Conservation (phyloP, 1,284 basidiomycete species). For the Marasmius oreades region DNA sequence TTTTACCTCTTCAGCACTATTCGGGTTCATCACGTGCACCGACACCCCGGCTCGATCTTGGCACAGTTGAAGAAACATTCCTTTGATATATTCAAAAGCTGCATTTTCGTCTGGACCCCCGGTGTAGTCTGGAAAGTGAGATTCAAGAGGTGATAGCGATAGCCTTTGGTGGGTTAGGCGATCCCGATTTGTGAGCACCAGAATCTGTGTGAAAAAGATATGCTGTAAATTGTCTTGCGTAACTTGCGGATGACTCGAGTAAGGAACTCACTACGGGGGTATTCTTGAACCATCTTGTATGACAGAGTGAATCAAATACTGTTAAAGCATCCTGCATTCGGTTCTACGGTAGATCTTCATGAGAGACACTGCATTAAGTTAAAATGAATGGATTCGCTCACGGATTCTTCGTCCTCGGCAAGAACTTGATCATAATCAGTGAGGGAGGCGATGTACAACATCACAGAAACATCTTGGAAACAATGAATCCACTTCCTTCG, state of each 20-base stretch:
- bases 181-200: not conserved
- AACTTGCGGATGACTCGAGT: not conserved
- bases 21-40: too few species aligned
- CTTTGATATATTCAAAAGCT: not conserved
- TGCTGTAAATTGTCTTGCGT: not conserved
- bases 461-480: not conserved
- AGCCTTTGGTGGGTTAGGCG: not conserved
- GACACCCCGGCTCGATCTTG: too few species aligned
- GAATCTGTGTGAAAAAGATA: not conserved
- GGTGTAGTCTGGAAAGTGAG: not conserved
- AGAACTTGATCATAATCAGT: not conserved
- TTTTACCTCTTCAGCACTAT: too few species aligned
- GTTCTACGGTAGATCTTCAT: not conserved
- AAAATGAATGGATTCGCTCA: not conserved
- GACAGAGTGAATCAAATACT: not conserved
- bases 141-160: not conserved
- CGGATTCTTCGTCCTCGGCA: not conserved
- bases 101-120: not conserved
- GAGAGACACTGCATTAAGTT: not conserved
- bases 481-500: not conserved
- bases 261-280: not conserved
- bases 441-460: not conserved
- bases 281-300: not conserved
- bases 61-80: not conserved
- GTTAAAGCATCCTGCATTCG: too few species aligned